Base-by-base conservation (phyloP, 2,329 filamentous ascomycete species). In the Ceratocystis lukuohia region DNA sequence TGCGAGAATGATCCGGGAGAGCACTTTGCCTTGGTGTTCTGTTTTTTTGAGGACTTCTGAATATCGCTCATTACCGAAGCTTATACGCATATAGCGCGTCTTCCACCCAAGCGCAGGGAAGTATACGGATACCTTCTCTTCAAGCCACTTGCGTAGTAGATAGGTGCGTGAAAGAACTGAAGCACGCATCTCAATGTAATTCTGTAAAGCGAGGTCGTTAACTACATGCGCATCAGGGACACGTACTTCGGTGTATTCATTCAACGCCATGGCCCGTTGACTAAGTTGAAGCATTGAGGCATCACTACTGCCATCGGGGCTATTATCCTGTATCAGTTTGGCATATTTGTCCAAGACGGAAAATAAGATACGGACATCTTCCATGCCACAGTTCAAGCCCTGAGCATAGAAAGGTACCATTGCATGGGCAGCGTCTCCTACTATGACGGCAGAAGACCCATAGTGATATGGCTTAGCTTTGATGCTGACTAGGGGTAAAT, bases 321-420 rank as follows among this genome's bases (percentile, higher is more conserved):
- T 74, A 64, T 80, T 80, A 65, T 76, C 76, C 57, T 82, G 78
- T 22, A 75, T 72, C 5, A 76, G 71, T 45, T 74, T 75, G 1
- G 80, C 77, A 70, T 91, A 80, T 70, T 84, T 82, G 75, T 96
- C 92, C 1, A 97, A 80, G 56, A 88, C 80, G 0, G 86, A 84
- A 75, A 96, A 99, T 0, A 99, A 82, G 4, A 96, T 86, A 6
- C 88, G 86, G 12, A 99, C 91, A 72, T 96, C 93, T 77, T 99
- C 94, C 53, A 99, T 84, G 0, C 94, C 94, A 0, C 94, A 89
- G 73, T 99, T 99, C 86, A 99, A 95, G 46, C 94, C 94, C 75
- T 99, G 94, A 0, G 94, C 94, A 75, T 97, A 99, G 76, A 99
- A 99, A 0, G 94, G 94, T 0, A 99, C 91, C 87, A 99, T 96